These are phyloP conservation scores for Podospora bellae-mahoneyi DNA, from an alignment of 495 filamentous ascomycete genomes.

Conservation along the genomic window DNA sequence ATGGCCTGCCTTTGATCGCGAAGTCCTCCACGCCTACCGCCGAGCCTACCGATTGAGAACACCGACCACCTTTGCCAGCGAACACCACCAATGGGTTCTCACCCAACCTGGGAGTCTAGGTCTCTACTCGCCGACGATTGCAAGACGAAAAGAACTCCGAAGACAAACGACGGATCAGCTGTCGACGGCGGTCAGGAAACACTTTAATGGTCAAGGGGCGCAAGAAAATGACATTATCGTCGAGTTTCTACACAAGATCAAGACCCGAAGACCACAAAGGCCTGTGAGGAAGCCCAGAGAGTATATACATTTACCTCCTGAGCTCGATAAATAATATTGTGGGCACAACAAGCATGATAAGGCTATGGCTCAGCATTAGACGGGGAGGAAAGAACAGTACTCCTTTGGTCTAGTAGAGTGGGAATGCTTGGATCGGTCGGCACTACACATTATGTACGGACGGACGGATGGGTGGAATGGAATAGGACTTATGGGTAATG, in stretches of 20 bases:
- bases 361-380: background rate
- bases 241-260: slow-evolving; percentile 79
- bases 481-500: background rate
- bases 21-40: slow-evolving; percentile 76
- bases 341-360: too few relatives aligned
- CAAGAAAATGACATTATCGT: slow-evolving; percentile 86
- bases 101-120: slow-evolving; percentile 65
- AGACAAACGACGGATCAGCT: slow-evolving; percentile 74
- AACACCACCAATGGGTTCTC: slow-evolving; percentile 69
- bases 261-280: slow-evolving; percentile 38
- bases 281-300: slow-evolving; percentile 27
- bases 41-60: slow-evolving; percentile 71
- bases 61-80: slow-evolving; percentile 64
- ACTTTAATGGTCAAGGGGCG: slow-evolving; percentile 82
- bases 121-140: slow-evolving; percentile 69
- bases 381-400: slow-evolving; percentile 18
- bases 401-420: background rate
- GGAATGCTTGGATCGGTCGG: background rate
- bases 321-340: slow-evolving; percentile 13
- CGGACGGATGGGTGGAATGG: background rate
- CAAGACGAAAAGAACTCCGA: slow-evolving; percentile 55
- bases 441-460: background rate
- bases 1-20: slow-evolving; percentile 69
- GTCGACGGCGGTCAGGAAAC: slow-evolving; percentile 77
- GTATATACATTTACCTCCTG: slow-evolving; percentile 24